These are phyloP conservation scores for Metschnikowia hibisci DNA, from an alignment of 805 yeast genomes.

Conservation along the genomic window DNA sequence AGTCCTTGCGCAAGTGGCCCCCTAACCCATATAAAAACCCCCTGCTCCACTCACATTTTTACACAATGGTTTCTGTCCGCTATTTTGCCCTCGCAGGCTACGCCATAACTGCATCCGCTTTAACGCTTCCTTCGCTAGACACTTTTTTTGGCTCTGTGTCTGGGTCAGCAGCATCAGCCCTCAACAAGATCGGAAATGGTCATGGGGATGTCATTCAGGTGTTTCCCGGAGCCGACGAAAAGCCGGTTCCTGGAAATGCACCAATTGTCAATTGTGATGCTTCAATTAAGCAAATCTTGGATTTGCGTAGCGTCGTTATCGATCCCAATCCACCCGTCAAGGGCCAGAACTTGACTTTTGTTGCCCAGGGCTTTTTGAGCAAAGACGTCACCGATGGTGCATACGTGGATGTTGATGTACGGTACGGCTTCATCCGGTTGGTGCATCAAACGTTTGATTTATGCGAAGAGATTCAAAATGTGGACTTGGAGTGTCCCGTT, in stretches of 20 bases:
- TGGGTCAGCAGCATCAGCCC: slow-evolving; percentile 6
- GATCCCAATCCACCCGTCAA: slow-evolving; percentile 86
- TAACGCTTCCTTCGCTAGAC: slow-evolving; percentile 13
- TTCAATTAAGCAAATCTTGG: slow-evolving; percentile 57
- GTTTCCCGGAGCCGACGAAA: slow-evolving; percentile 33
- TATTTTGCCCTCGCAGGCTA: slow-evolving; percentile 12
- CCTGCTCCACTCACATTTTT: background rate
- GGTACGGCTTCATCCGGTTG: slow-evolving; percentile 86
- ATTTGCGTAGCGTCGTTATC: slow-evolving; percentile 54
- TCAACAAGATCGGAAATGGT: slow-evolving; percentile 1
- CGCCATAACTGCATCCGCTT: slow-evolving; percentile 15
- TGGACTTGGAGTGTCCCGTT: slow-evolving; percentile 83
- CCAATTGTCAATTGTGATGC: slow-evolving; percentile 79
- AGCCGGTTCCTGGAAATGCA: slow-evolving; percentile 87
- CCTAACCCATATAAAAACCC: background rate
- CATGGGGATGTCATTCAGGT: slow-evolving; percentile 9
- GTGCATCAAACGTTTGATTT: slow-evolving; percentile 88
- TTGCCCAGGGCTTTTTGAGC: slow-evolving; percentile 64
- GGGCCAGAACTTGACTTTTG: slow-evolving; percentile 77
- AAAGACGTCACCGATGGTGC: slow-evolving; percentile 74
- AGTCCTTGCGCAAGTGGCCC: slow-evolving; percentile 1
- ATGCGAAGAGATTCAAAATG: slow-evolving; percentile 81
- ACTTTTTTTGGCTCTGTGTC: slow-evolving; percentile 11
- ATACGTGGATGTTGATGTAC: slow-evolving; percentile 89
- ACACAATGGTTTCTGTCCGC: slow-evolving; percentile 16